phyloP scores from a whole-genome alignment of 1,139 yeast species.

The Saccharomyces hybrid region DNA sequence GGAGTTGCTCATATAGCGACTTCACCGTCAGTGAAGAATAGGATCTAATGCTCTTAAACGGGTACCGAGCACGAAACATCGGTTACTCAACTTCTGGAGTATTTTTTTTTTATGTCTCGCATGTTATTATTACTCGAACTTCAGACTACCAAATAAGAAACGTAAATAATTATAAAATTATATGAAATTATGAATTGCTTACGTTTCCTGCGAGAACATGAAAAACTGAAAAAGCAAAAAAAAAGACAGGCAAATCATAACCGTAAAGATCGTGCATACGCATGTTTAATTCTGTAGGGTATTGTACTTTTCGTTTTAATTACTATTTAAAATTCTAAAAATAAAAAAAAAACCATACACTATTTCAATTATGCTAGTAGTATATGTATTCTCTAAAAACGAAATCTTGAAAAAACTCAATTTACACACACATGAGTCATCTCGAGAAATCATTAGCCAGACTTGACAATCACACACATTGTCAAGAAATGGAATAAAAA shows the following conservation, averaged over 20 bases:
- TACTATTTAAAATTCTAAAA: neutral
- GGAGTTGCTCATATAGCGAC: slow-evolving; percentile 8
- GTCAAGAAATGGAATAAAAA: neutral
- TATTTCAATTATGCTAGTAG: neutral
- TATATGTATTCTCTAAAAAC: neutral
- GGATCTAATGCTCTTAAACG: neutral
- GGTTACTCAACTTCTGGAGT: too few relatives aligned
- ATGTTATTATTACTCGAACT: too few relatives aligned
- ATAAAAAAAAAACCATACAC: neutral
- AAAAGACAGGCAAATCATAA: too few relatives aligned
- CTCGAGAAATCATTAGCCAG: neutral
- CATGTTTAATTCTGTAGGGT: neutral
- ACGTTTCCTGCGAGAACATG: too few relatives aligned
- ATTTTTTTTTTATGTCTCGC: too few relatives aligned
- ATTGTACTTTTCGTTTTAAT: neutral
- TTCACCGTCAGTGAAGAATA: slow-evolving; percentile 9
- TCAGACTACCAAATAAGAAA: too few relatives aligned
- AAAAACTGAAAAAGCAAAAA: too few relatives aligned
- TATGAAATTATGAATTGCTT: too few relatives aligned
- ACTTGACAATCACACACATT: slow-evolving; percentile 1
- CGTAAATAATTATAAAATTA: too few relatives aligned
- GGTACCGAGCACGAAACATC: too few relatives aligned
- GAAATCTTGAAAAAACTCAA: neutral
- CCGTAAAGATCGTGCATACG: neutral
- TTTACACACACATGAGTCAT: neutral